phyloP scores from a whole-genome alignment of 805 yeast species.

The Saccharomycopsis sp. region DNA sequence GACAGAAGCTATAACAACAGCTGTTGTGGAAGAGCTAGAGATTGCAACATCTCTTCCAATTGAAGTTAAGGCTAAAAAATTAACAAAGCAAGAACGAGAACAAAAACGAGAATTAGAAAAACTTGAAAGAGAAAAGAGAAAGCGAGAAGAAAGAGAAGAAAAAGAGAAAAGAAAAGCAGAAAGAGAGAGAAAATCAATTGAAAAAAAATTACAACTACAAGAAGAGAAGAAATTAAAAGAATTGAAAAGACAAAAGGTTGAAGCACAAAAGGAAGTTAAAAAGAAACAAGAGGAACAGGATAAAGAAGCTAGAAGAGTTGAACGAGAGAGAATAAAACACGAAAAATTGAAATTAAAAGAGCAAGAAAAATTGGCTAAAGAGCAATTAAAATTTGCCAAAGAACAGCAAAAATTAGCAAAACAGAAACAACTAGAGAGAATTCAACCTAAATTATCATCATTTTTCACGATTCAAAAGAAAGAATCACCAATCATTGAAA shows the following conservation, averaged over 20 bases:
- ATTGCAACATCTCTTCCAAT: too few species aligned
- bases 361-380: neutral
- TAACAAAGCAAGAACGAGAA: neutral
- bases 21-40: neutral
- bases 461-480: slow-evolving; percentile 16
- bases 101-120: neutral
- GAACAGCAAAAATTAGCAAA: slow-evolving; percentile 4
- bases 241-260: slow-evolving; percentile 4
- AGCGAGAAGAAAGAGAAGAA: slow-evolving; percentile 5
- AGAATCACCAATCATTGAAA: too few species aligned
- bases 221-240: slow-evolving; percentile 8
- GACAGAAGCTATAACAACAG: slow-evolving; percentile 1
- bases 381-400: neutral
- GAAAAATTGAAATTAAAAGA: neutral
- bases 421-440: slow-evolving; percentile 1
- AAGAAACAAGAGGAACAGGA: slow-evolving; percentile 15
- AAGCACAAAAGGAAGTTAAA: slow-evolving; percentile 13
- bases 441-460: slow-evolving; percentile 4
- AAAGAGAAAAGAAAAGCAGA: slow-evolving; percentile 9
- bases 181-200: neutral
- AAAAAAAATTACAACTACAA: slow-evolving; percentile 11
- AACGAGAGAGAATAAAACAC: slow-evolving; percentile 5
- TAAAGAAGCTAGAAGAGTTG: slow-evolving; percentile 7
- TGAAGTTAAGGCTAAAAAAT: neutral
- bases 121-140: neutral